Base-by-base conservation (phyloP, 768 basidiomycete species). In the Postia placenta region DNA sequence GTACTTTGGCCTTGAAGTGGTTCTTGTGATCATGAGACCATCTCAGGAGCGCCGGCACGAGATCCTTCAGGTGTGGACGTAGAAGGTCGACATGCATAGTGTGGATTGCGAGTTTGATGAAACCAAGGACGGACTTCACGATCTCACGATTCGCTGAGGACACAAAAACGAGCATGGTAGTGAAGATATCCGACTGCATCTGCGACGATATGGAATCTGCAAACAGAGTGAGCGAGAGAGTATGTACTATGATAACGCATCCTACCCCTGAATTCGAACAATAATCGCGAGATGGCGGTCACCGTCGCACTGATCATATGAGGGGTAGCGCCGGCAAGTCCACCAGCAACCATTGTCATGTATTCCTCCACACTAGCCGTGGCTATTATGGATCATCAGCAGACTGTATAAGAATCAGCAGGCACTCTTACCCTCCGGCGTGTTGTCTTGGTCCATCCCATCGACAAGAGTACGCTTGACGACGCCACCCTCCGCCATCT, bases 1-100 rank as follows among this genome's bases (percentile, higher is more conserved):
- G 83, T 20, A 96, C 92, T 71, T 97, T 97, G 43, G 79, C 74
- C 67, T 98, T 98, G 81, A 99, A 98, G 63, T 97, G 96, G 60
- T 98, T 98, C 65, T 95, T 95, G 69, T 98, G 95, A 61, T 97
- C 94, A 62, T 96, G 92, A 4, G 92, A 91, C 92, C 96, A 95
- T 40, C 74, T 75, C 27, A 98, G 72, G 11, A 99, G 75, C 0
- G 85, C 87, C 0, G 92, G 89, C 0, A 98, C 89, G 20, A 98
- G 74, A 20, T 73, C 73, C 22, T 75, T 72, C 7, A 99, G 73
- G 56, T 94, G 83, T 0, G 87, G 87, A n/a, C 76, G 77, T 39
- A 96, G 70, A 51, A 90, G 66, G 3, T 85, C 77, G 0, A 72
- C 56, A 0, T 92, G 76, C 22, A 97, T 75, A 0, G 91, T 85